These are phyloP conservation scores for Hanseniaspora jakobsenii DNA, from an alignment of 805 yeast genomes.

Conservation along the genomic window DNA sequence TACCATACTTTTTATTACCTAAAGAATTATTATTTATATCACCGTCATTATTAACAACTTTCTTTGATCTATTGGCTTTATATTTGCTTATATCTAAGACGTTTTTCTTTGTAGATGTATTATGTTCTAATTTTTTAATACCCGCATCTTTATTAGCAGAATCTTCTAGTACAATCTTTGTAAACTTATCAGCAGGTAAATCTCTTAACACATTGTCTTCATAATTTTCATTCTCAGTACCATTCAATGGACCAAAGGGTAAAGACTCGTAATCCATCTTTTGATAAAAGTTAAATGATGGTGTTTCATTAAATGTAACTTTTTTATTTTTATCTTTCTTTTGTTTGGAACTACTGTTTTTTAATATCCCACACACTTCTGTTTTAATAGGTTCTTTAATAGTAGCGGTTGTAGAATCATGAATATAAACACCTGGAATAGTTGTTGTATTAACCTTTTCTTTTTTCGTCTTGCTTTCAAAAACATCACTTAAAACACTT, in stretches of 20 bases:
- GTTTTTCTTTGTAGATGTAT: neutral
- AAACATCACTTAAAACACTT: neutral
- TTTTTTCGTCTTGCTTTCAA: neutral
- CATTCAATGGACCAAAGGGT: constrained; percentile 2
- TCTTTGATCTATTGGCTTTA: neutral
- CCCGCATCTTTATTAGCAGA: too few relatives aligned
- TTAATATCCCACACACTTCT: neutral
- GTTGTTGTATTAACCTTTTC: neutral
- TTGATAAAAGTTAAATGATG: neutral
- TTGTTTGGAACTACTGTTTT: neutral
- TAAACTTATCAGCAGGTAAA: too few relatives aligned
- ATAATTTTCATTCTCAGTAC: neutral
- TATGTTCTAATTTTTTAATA: constrained; percentile 3
- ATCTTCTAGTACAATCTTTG: too few relatives aligned
- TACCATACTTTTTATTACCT: neutral
- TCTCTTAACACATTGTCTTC: neutral
- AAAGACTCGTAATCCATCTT: constrained; percentile 8
- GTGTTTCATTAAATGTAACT: constrained; percentile 4
- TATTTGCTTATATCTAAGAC: constrained; percentile 4
- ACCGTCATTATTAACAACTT: neutral
- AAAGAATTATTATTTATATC: too few relatives aligned
- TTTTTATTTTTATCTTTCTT: neutral
- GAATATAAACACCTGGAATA: constrained; percentile 8
- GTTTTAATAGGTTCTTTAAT: neutral
- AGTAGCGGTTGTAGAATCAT: neutral